Conservation (phyloP, 768 basidiomycete species). For the Hydnomerulius pinastri region DNA sequence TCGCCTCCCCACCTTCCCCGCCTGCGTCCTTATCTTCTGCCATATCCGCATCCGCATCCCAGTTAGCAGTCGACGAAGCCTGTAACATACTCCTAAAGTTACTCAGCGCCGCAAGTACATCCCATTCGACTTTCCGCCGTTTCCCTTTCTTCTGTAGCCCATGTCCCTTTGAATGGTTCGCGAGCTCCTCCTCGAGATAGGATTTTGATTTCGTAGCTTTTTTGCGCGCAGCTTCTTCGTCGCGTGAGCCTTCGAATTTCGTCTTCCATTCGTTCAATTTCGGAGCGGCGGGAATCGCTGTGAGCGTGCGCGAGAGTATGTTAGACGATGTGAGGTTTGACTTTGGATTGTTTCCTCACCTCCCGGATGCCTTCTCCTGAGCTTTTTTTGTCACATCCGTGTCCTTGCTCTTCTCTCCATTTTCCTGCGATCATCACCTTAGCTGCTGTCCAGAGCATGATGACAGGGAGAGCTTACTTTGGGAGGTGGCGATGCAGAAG, state of each 20-base stretch:
- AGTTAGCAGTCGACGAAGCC: conserved; percentile 33
- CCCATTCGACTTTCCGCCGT: conserved; percentile 68
- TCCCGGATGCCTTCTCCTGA: conserved; percentile 62
- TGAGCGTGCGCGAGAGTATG: too few relatives aligned
- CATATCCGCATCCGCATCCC: conserved; percentile 26
- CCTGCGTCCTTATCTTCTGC: conserved; percentile 15
- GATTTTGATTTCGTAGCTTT: conserved; percentile 66
- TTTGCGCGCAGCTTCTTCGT: conserved; percentile 51
- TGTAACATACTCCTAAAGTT: conserved; percentile 75
- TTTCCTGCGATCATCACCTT: too few relatives aligned
- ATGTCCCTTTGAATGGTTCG: conserved; percentile 72
- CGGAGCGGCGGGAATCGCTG: conserved; percentile 66
- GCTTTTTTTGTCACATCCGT: conserved; percentile 71
- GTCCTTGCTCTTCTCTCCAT: conserved; percentile 26
- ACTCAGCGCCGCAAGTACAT: conserved; percentile 66
- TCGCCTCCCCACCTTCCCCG: conserved; percentile 12
- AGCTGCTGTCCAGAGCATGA: too few relatives aligned
- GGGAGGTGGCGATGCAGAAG: not conserved
- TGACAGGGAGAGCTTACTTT: conserved; percentile 16
- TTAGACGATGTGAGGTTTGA: too few relatives aligned
- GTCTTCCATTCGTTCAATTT: conserved; percentile 87
- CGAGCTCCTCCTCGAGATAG: conserved; percentile 76
- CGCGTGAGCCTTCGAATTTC: conserved; percentile 80
- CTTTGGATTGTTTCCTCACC: conserved; percentile 41
- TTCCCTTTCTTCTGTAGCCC: conserved; percentile 61